Percentiles rank a stretch among this genome's conserved stretches.
Conservation (phyloP, 257 asterid species). For the Thymus mandschuricus region DNA sequence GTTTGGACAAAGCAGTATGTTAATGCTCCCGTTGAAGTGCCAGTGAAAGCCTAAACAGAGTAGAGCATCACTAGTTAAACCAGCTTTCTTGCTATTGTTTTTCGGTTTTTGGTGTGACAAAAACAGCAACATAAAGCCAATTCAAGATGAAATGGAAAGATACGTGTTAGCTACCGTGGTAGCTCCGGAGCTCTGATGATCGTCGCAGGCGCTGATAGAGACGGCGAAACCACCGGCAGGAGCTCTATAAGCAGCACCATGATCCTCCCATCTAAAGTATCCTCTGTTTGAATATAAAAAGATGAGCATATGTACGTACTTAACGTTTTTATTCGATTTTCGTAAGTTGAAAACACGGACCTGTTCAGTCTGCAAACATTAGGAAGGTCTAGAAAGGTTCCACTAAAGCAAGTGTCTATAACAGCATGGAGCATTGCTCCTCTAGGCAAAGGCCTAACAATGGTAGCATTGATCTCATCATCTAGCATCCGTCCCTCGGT, state of each 20-base stretch:
- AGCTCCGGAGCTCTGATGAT: slow-evolving; percentile 79
- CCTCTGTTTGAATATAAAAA: slow-evolving; percentile 50
- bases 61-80: too few relatives aligned
- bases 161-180: slow-evolving; percentile 55
- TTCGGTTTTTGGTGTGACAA: background rate
- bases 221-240: slow-evolving; percentile 77
- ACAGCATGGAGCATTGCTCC: slow-evolving; percentile 83
- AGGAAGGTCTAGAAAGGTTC: slow-evolving; percentile 76
- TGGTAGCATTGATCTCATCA: slow-evolving; percentile 72
- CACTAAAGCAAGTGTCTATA: slow-evolving; percentile 85
- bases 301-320: too few relatives aligned
- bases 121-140: background rate
- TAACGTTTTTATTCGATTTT: background rate
- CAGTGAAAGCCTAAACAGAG: slow-evolving; percentile 63
- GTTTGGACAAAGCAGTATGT: slow-evolving; percentile 69
- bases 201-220: slow-evolving; percentile 85
- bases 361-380: slow-evolving; percentile 66
- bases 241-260: slow-evolving; percentile 54
- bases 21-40: slow-evolving; percentile 63
- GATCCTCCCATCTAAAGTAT: slow-evolving; percentile 71
- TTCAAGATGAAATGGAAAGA: background rate
- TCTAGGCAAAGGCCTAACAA: slow-evolving; percentile 75
- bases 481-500: slow-evolving; percentile 80
- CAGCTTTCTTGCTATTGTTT: too few relatives aligned
- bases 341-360: slow-evolving; percentile 33